Evolutionary conservation across 2,329 filamentous ascomycete genomes (phyloP).

Genomic region (Pyrenochaeta sp.): DNA sequence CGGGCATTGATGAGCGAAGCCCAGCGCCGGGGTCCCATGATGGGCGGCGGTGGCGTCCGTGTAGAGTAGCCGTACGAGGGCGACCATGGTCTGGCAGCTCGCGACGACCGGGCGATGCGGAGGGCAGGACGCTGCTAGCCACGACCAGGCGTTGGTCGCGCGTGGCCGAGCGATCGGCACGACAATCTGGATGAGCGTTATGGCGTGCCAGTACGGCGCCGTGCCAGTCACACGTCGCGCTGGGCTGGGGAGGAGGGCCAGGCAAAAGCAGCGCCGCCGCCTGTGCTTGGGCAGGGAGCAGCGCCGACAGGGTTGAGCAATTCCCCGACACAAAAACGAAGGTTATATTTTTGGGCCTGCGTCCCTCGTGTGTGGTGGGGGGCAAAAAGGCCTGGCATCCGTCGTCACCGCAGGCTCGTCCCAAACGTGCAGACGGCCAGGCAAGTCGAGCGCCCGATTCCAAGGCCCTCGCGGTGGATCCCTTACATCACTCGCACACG

Average conservation of each 20-base stretch:
- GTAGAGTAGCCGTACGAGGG: constrained; percentile 17
- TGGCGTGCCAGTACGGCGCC: constrained; percentile 1
- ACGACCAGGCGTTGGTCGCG: constrained; percentile 5
- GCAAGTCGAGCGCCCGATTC: constrained; percentile 9
- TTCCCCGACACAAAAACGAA: constrained; percentile 26
- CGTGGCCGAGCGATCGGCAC: constrained; percentile 8
- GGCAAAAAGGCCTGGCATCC: too few relatives aligned
- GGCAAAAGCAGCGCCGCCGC: too few relatives aligned
- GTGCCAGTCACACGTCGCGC: not conserved
- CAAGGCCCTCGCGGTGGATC: constrained; percentile 14
- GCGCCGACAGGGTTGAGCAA: constrained; percentile 8
- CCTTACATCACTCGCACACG: constrained; percentile 22
- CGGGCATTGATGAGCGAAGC: constrained; percentile 23
- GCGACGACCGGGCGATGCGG: constrained; percentile 14
- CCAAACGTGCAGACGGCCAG: too few relatives aligned
- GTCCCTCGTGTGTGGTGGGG: constrained; percentile 22
- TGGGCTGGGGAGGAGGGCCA: not conserved
- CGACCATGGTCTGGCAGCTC: constrained; percentile 23
- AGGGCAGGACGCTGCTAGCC: not conserved
- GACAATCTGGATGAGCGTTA: constrained; percentile 11
- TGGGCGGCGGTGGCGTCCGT: constrained; percentile 11
- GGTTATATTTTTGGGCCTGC: constrained; percentile 27
- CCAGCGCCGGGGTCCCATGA: constrained; percentile 19
- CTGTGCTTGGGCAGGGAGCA: too few relatives aligned
- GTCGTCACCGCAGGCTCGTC: too few relatives aligned